These are phyloP conservation scores for Emergomyces orientalis DNA, from an alignment of 2,329 filamentous ascomycete genomes.

Conservation along the genomic window DNA sequence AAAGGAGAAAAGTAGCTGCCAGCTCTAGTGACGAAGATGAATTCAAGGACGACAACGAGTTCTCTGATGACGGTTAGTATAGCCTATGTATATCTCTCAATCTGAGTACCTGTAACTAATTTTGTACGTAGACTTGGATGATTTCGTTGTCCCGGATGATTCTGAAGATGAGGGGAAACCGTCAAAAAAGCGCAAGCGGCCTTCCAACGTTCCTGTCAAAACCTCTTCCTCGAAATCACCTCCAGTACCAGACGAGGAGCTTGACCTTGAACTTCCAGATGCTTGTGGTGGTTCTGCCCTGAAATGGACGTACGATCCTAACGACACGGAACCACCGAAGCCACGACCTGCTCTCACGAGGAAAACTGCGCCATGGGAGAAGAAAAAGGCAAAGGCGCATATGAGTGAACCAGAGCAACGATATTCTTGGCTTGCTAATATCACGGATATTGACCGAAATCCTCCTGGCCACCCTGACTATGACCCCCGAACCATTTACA, in stretches of 20 bases:
- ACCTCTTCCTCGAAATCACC: constrained; percentile 34
- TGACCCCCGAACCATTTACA: constrained; percentile 81
- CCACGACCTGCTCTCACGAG: constrained; percentile 33
- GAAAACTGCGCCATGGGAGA: constrained; percentile 20
- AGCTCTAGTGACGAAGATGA: constrained; percentile 61
- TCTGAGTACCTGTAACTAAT: constrained; percentile 4
- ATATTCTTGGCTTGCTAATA: constrained; percentile 82
- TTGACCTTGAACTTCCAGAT: constrained; percentile 47
- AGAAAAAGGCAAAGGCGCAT: constrained; percentile 58
- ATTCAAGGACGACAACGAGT: constrained; percentile 49
- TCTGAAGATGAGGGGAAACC: constrained; percentile 62
- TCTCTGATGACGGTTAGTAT: constrained; percentile 43
- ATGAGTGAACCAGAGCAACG: constrained; percentile 74
- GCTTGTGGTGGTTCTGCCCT: constrained; percentile 59
- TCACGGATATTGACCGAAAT: constrained; percentile 75
- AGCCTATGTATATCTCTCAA: constrained; percentile 9
- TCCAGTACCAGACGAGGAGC: constrained; percentile 43
- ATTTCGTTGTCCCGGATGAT: constrained; percentile 82
- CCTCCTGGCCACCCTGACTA: constrained; percentile 74
- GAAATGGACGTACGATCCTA: constrained; percentile 69
- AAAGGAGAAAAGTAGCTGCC: constrained; percentile 53
- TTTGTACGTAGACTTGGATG: constrained; percentile 59
- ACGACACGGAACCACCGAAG: constrained; percentile 45
- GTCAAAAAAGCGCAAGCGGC: constrained; percentile 64
- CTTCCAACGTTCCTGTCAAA: constrained; percentile 38